phyloP scores from a whole-genome alignment of 208 protist species.

The Leishmania tropica region DNA sequence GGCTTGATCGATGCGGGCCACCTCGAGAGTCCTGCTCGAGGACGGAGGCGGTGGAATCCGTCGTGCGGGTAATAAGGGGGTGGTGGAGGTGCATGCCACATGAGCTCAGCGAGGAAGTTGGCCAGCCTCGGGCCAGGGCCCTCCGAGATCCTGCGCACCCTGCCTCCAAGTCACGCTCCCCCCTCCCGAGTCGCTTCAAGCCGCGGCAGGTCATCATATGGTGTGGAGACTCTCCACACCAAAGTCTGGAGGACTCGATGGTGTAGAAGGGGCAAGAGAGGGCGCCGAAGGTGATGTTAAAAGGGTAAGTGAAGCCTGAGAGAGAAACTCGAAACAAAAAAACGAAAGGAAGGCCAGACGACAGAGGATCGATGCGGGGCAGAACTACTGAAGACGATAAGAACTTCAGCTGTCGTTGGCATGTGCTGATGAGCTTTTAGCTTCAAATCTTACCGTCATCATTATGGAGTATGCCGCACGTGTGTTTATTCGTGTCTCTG shows the following conservation, averaged over 20 bases:
- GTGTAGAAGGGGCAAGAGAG: background rate
- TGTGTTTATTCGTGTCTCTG: background rate
- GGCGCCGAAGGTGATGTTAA: background rate
- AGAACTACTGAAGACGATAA: background rate
- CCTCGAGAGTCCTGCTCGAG: background rate
- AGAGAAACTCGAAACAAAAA: background rate
- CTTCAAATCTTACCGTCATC: background rate
- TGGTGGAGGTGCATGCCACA: background rate
- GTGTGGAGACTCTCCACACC: background rate
- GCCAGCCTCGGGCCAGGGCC: background rate
- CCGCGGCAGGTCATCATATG: background rate
- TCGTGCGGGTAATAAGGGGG: background rate
- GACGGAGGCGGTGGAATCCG: background rate
- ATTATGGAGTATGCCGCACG: background rate
- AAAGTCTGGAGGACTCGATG: background rate
- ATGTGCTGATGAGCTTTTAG: background rate
- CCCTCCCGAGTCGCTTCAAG: background rate
- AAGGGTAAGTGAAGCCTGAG: background rate
- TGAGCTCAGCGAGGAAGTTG: background rate
- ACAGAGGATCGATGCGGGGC: background rate
- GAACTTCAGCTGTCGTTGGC: background rate
- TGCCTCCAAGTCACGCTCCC: background rate
- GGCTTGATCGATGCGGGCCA: background rate
- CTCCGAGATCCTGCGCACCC: background rate
- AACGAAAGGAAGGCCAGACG: background rate